Conservation (phyloP, 305 asterid genomes). For the Solanum aculeatissimum region DNA sequence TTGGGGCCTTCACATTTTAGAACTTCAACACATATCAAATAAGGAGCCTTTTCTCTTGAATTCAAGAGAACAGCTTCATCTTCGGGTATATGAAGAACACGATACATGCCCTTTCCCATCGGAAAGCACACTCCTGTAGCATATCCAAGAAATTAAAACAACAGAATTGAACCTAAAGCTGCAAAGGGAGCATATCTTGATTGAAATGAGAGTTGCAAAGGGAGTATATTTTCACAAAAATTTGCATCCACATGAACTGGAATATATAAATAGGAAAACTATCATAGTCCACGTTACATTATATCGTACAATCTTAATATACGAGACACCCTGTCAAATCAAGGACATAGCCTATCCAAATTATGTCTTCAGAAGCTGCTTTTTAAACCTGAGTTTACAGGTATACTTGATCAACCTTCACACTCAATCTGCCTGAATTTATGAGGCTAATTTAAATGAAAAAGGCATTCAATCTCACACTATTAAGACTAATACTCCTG, state of each 20-base stretch:
- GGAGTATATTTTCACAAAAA: background rate
- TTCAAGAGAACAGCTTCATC: slow-evolving; percentile 97
- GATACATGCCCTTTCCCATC: slow-evolving; percentile 91
- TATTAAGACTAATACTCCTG: background rate
- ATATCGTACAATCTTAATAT: background rate
- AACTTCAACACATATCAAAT: slow-evolving; percentile 90
- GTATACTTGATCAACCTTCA: background rate
- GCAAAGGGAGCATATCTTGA: background rate
- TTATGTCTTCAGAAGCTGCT: background rate
- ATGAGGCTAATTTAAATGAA: background rate
- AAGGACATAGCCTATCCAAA: background rate
- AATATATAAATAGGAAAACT: background rate
- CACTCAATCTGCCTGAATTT: background rate
- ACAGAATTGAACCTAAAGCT: slow-evolving; percentile 10
- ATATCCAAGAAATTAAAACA: slow-evolving; percentile 8
- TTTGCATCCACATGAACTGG: background rate
- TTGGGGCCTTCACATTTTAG: slow-evolving; percentile 77
- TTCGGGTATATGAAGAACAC: slow-evolving; percentile 96
- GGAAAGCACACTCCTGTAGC: slow-evolving; percentile 85
- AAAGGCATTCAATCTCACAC: background rate
- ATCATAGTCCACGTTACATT: background rate
- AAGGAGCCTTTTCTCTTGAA: slow-evolving; percentile 99
- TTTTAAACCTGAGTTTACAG: background rate
- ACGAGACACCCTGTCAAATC: background rate
- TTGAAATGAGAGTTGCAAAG: background rate